Evolutionary conservation across 2,329 filamentous ascomycete genomes (phyloP), one percentile per base, ranked within the genome.

Genomic region (Stenocarpella maydis): DNA sequence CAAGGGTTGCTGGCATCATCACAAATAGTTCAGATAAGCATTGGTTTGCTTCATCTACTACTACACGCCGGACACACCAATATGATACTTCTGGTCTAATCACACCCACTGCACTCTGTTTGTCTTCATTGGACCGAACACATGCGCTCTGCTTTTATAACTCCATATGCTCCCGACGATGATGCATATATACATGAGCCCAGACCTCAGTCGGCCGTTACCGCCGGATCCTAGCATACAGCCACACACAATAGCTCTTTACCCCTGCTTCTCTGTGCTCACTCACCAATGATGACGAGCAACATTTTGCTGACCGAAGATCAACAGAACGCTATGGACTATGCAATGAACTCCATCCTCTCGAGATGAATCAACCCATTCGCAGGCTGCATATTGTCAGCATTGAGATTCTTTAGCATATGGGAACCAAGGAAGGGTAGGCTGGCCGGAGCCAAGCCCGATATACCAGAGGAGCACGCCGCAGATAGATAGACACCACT

Each of bases 301-400:
- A 31, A 47, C 17, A 31, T 41, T 21, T 15, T 12, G 17, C 14
- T 28, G 17, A 31, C 4, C 17, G 4, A 24, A 17, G 39, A 50
- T 41, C 10, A 15, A 12, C 43, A 37, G 21, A 14, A 24, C n/a
- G 34, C 41, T 37, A 52, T 58, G 24, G 41, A 28, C 39, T 70
- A 71, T 41, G 63, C 53, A 47, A 47, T 81, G 24, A 83, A 69
- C 53, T 84, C 81, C 77, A 84, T 80, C 71, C 82, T 85, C 75
- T 90, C 87, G 4, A 91, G 80, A 74, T 91, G 88, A 68, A 91
- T 87, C 63, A 91, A 78, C 2, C 89, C 89, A 74, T 91, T 90
- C 1, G 87, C 84, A 31, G 89, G 88, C 89, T 91, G 74, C 39
- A 69, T 34, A 65, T 19, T 31, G 64, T 72, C 60, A 72, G 67